Evolutionary conservation across 768 basidiomycete genomes (phyloP).

Genomic region (Lactarius trivialis): DNA sequence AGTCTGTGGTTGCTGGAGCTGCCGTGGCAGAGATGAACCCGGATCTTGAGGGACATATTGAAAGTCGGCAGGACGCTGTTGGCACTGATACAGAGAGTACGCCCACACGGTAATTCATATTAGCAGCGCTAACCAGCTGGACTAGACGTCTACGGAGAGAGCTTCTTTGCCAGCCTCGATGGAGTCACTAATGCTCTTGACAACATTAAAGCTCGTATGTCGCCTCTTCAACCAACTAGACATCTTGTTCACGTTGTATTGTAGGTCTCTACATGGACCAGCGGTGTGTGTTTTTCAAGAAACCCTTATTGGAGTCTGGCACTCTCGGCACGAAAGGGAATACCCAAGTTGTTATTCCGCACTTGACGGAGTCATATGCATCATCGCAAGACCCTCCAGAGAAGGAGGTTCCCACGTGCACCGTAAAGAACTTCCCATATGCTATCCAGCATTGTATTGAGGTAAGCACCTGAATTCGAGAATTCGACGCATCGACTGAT

Average conservation of each 20-base stretch:
- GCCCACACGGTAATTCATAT: conserved; percentile 27
- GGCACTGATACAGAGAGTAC: conserved; percentile 88
- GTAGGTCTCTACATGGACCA: conserved; percentile 96
- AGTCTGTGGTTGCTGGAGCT: conserved; percentile 85
- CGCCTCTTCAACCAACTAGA: background rate
- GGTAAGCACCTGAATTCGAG: conserved; percentile 38
- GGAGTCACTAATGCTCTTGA: conserved; percentile 97
- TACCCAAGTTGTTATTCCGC: conserved; percentile 89
- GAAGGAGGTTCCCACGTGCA: conserved; percentile 94
- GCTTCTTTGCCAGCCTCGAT: conserved; percentile 82
- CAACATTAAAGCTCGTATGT: conserved; percentile 90
- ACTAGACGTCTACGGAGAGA: conserved; percentile 78
- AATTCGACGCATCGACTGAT: conserved; percentile 7
- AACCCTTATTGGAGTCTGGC: conserved; percentile 93
- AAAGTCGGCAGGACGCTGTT: conserved; percentile 87
- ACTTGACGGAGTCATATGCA: conserved; percentile 93
- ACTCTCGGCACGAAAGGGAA: conserved; percentile 99
- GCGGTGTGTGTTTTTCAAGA: conserved; percentile 93
- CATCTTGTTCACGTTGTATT: conserved; percentile 6
- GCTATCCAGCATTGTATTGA: conserved; percentile 97
- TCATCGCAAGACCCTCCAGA: conserved; percentile 99
- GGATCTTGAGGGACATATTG: conserved; percentile 77
- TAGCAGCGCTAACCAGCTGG: conserved; percentile 18
- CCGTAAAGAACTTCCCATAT: conserved; percentile 98
- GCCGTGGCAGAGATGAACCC: conserved; percentile 97